These are phyloP conservation scores for Phytophthora vignae DNA, from an alignment of 352 stramenopile genomes.

Conservation along the genomic window DNA sequence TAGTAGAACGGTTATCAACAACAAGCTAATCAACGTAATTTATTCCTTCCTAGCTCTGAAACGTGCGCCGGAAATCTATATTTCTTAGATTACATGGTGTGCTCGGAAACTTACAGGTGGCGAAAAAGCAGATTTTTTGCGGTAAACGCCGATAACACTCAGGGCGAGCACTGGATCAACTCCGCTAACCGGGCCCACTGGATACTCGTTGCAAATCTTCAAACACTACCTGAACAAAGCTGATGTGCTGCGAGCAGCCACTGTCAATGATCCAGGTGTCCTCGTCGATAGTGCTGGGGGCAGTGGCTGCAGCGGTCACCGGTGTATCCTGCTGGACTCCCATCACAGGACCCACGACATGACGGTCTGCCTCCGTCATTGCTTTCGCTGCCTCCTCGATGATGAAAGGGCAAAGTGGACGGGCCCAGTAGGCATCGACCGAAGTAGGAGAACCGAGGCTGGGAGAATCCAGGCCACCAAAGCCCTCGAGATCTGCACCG, in stretches of 20 bases:
- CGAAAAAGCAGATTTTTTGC: too few relatives aligned
- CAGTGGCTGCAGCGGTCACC: not conserved
- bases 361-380: not conserved
- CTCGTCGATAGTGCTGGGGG: not conserved
- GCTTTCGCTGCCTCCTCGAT: not conserved
- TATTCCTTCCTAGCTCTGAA: too few relatives aligned
- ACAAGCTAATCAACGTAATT: too few relatives aligned
- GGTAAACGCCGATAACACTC: too few relatives aligned
- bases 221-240: not conserved
- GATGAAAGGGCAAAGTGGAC: not conserved
- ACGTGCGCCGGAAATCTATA: too few relatives aligned
- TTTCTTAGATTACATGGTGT: too few relatives aligned
- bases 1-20: too few relatives aligned
- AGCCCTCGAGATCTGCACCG: not conserved
- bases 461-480: not conserved
- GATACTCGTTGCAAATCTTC: constrained; percentile 4
- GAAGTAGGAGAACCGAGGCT: not conserved
- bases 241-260: constrained; percentile 17
- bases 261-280: constrained; percentile 14
- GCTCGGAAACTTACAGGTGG: too few relatives aligned
- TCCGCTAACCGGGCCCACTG: too few relatives aligned
- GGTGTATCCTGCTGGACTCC: not conserved
- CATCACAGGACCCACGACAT: not conserved
- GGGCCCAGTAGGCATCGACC: not conserved
- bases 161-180: too few relatives aligned